Evolutionary conservation across 768 basidiomycete genomes (phyloP), one percentile per base, ranked within the genome.

Genomic region (Agaricus bisporus): DNA sequence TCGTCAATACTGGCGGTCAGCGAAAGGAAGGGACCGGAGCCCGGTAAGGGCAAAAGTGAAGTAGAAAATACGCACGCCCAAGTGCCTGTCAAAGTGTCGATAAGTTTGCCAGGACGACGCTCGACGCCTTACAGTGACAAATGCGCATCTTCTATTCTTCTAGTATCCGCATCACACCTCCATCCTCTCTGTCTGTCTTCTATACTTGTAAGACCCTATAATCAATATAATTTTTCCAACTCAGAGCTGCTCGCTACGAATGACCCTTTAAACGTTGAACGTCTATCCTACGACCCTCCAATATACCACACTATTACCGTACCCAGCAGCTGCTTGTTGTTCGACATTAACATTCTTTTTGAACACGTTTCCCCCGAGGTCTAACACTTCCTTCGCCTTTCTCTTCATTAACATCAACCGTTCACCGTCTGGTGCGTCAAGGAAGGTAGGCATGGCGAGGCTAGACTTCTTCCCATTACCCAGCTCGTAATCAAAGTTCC

Each of bases 401-500:
- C 68, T 73, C 60, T 63, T 71, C 53, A 69, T 72, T 56, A 91
- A 66, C 78, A 86, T 81, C 56, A 88, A 68, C 56, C 84, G 73
- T 48, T 73, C 76, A 4, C 79, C 85, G 49, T 78, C 77, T 2
- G 72, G 70, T 6, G 69, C 68, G 48, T 77, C 73, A 44, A 90
- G 66, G 22, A 69, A 68, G 1, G 72, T 71, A 0, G 89, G 87
- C 29, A 76, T 63, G 3, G 81, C 71, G 25, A 80, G 57, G 59
- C 82, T 85, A 11, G 78, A 70, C 58, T 81, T 80, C 63, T 80
- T 86, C 36, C 88, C 87, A 60, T 81, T 88, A 10, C 89, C 89
- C 4, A 91, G 75, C 64, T 91, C 88, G 56, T 78, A 85, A 32
- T 85, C 79, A 44, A 81, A 76, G 60, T 89, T 90, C 54, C 76